Evolutionary conservation across 805 yeast species (phyloP).

Genomic region (Pichia exigua): DNA sequence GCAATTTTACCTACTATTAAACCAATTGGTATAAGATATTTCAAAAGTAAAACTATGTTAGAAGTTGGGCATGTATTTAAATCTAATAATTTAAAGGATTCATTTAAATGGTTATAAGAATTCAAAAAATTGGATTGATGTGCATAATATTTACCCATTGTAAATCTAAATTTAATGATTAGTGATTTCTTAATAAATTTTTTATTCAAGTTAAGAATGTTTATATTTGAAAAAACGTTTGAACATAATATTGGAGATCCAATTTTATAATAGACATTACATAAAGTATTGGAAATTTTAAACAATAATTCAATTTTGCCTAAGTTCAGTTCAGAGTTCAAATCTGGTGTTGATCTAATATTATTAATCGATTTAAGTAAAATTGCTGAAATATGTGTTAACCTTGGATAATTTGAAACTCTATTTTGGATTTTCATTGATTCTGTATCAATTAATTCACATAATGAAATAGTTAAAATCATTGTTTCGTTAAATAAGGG

Average conservation of each 20-base stretch:
- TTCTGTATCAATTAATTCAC: conserved; percentile 34
- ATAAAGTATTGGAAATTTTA: conserved; percentile 40
- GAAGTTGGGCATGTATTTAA: conserved; percentile 1
- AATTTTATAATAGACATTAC: conserved; percentile 44
- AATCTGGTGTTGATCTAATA: conserved; percentile 38
- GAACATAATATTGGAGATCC: conserved; percentile 52
- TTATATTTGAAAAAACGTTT: conserved; percentile 55
- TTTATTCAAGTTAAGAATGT: conserved; percentile 38
- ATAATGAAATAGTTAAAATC: conserved; percentile 35
- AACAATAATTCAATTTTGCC: conserved; percentile 40
- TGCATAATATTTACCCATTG: conserved; percentile 45
- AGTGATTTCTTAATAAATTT: conserved; percentile 35
- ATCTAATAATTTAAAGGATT: conserved; percentile 35
- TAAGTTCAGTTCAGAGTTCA: conserved; percentile 25
- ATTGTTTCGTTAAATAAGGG: conserved; percentile 32
- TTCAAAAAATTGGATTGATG: conserved; percentile 43
- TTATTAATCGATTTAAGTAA: conserved; percentile 43
- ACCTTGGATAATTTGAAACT: conserved; percentile 32
- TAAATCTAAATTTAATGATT: conserved; percentile 44
- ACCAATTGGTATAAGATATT: conserved; percentile 44
- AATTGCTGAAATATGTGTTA: conserved; percentile 40
- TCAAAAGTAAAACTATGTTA: conserved; percentile 28
- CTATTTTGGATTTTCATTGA: conserved; percentile 32
- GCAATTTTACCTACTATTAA: conserved; percentile 46
- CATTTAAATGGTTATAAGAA: conserved; percentile 40